Conservation (phyloP, 2,329 filamentous ascomycete genomes). For the Penicillium sp. region DNA sequence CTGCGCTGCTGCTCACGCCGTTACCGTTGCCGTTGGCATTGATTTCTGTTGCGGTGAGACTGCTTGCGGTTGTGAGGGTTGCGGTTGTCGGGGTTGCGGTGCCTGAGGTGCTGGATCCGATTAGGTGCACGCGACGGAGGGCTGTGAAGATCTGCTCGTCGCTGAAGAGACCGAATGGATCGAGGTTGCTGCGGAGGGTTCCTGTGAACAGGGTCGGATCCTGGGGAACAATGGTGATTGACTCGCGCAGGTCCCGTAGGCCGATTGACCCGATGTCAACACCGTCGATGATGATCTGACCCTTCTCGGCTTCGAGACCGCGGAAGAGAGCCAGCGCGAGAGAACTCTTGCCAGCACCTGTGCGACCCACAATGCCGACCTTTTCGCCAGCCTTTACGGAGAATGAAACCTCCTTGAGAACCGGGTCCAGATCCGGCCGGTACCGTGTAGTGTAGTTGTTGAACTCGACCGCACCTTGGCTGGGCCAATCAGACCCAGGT, state of each 20-base stretch:
- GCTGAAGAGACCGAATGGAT: constrained; percentile 85
- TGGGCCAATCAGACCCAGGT: constrained; percentile 80
- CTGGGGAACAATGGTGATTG: constrained; percentile 96
- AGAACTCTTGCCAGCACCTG: constrained; percentile 94
- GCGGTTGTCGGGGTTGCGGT: constrained; percentile 36
- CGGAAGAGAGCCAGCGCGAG: constrained; percentile 91
- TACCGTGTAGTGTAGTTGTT: constrained; percentile 87
- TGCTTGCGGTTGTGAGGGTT: constrained; percentile 36
- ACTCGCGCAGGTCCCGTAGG: constrained; percentile 86
- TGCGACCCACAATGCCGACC: constrained; percentile 93
- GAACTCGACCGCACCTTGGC: constrained; percentile 82
- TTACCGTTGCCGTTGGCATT: constrained; percentile 16
- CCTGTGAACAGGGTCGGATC: constrained; percentile 90
- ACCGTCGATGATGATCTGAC: constrained; percentile 85
- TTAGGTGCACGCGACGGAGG: constrained; percentile 83
- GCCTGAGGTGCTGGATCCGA: constrained; percentile 49
- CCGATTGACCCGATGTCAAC: constrained; percentile 90
- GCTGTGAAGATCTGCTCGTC: constrained; percentile 89
- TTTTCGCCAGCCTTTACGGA: constrained; percentile 84
- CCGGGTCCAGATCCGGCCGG: constrained; percentile 79
- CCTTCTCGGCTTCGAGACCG: constrained; percentile 84
- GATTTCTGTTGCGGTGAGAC: constrained; percentile 26
- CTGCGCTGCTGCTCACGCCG: constrained; percentile 22
- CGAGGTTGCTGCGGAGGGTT: constrained; percentile 86
- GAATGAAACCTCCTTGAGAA: constrained; percentile 80